Percentiles rank a stretch among this genome's conserved stretches.
Evolutionary conservation across 345 rosid genomes (phyloP).

Genomic region (Ceriops decandra): DNA sequence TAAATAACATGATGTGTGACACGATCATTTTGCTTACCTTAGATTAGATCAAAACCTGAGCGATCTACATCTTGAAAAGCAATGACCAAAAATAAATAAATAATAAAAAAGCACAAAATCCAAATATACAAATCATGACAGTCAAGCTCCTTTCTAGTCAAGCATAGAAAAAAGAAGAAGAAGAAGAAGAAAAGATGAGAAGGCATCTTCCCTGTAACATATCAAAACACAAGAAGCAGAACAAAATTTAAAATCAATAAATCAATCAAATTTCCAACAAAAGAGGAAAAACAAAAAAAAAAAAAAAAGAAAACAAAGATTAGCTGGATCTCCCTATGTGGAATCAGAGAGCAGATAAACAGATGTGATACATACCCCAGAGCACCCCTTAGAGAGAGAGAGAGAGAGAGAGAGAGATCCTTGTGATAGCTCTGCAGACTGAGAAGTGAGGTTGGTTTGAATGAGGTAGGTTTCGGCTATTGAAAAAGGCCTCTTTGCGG

Average conservation of each 20-base stretch:
- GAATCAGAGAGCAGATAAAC: neutral
- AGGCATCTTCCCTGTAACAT: neutral
- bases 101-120: neutral
- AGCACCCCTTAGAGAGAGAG: slow-evolving; percentile 13
- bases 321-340: no score
- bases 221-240: neutral
- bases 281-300: neutral
- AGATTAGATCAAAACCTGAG: no score
- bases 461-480: no score
- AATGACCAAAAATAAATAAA: neutral
- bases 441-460: neutral
- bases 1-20: no score
- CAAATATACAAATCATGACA: neutral
- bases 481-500: neutral
- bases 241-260: neutral
- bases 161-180: neutral
- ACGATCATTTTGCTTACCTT: no score
- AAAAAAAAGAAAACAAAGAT: no score
- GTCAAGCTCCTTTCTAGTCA: neutral
- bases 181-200: neutral
- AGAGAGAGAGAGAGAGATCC: neutral
- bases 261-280: neutral
- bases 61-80: no score
- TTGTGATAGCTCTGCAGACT: neutral
- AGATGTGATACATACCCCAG: slow-evolving; percentile 17